Conservation (phyloP, 169 alveolate genomes). For the Neospora caninum region DNA sequence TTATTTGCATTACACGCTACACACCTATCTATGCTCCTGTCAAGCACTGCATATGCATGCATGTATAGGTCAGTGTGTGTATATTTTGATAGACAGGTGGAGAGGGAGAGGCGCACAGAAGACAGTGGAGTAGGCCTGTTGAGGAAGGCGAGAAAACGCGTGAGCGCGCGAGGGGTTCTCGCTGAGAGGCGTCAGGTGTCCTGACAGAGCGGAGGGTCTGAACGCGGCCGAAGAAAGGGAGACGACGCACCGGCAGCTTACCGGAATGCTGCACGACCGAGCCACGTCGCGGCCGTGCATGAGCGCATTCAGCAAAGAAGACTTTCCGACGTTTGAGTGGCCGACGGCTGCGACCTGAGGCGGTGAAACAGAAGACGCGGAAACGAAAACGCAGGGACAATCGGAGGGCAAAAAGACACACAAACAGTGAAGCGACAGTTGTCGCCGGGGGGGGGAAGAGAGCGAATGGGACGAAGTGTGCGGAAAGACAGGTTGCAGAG, state of each 20-base stretch:
- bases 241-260: constrained; percentile 18
- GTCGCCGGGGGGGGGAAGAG: too few relatives aligned
- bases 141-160: too few relatives aligned
- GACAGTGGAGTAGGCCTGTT: not conserved
- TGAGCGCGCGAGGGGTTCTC: too few relatives aligned
- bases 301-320: constrained; percentile 90
- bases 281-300: constrained; percentile 81
- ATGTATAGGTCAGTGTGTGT: not conserved
- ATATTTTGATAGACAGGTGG: not conserved
- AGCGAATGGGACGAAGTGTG: too few relatives aligned
- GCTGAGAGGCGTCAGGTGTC: too few relatives aligned
- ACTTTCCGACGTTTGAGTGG: constrained; percentile 92
- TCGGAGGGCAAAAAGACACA: too few relatives aligned
- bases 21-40: not conserved
- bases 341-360: constrained; percentile 91
- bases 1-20: not conserved
- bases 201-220: too few relatives aligned
- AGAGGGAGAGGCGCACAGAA: not conserved
- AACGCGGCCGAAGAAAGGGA: too few relatives aligned
- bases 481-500: too few relatives aligned
- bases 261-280: constrained; percentile 71
- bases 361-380: constrained; percentile 32
- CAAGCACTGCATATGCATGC: too few relatives aligned
- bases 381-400: not conserved
- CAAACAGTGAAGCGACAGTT: too few relatives aligned